Base-by-base conservation (phyloP, 345 rosid species). In the Syzygium oleosum region DNA sequence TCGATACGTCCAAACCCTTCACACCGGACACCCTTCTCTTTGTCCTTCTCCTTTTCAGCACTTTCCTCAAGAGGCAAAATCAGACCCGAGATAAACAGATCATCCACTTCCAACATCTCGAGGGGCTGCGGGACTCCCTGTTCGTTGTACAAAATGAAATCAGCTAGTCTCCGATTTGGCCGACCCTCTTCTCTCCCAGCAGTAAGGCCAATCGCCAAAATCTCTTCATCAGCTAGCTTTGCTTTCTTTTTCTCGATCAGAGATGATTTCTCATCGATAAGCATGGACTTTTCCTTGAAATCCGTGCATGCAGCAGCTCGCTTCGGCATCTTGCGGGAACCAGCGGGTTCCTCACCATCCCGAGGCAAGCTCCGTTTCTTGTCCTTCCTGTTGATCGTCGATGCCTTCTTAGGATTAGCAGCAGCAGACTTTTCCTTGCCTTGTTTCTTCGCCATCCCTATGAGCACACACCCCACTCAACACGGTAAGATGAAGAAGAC, bases 241-340 rank as follows among this genome's bases (percentile, higher is more conserved):
- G 89, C 91, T 49, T 79, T 89, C 91, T 93, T 96, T 14, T 88
- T 34, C 89, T 95, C 97, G 23, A 95, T 22, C 31, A 94, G 56
- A 17, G 83, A 91, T 25, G 91, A 91, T 73, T 92, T 90, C 58
- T 92, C 91, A 25, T 92, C 88, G 53, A 94, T 43, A 6, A 88
- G 88, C 11, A 92, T 55, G 9, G 95, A 86, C 85, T 92, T 96
- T 80, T 97, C 96, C 91, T 92, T 97, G 86, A 96, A 94, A 91
- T 92, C 83, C 11, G 90, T 86, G 86, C 96, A 93, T 12, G 99
- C 98, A 9, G 98, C 99, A 84, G 96, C 95, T 49, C 99, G 91
- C 94, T 41, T 95, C 1, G 97, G 97, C 87, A 94, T 92, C 91
- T 90, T 94, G 38, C 61, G 78, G 19, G 92, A 51, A 34, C 84